These are phyloP conservation scores for Starmera dryadoides DNA, from an alignment of 805 yeast genomes.

Conservation along the genomic window DNA sequence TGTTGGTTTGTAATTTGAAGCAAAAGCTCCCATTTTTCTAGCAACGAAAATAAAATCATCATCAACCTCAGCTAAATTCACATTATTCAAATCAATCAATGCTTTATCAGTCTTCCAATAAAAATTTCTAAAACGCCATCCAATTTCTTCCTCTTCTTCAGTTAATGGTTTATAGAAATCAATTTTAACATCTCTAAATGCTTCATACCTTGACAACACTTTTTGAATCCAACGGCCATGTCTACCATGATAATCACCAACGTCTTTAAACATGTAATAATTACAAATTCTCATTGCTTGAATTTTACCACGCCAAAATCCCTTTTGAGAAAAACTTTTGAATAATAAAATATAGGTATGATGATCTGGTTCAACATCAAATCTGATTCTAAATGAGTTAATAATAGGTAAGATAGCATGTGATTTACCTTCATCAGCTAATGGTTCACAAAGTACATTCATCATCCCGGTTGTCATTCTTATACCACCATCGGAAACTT, in stretches of 20 bases:
- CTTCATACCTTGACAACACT: slow-evolving; percentile 14
- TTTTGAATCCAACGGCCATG: slow-evolving; percentile 19
- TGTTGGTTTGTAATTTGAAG: too few species aligned
- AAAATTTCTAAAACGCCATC: not conserved
- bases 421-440: slow-evolving; percentile 25
- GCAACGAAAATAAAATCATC: not conserved
- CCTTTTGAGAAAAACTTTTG: slow-evolving; percentile 26
- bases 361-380: slow-evolving; percentile 22
- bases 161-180: slow-evolving; percentile 12
- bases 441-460: slow-evolving; percentile 23
- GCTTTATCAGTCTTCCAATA: not conserved
- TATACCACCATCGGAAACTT: slow-evolving; percentile 4
- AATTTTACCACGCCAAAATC: slow-evolving; percentile 20
- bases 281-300: slow-evolving; percentile 18
- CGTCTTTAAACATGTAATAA: slow-evolving; percentile 13
- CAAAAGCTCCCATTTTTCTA: too few species aligned
- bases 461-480: slow-evolving; percentile 14
- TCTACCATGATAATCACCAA: slow-evolving; percentile 13
- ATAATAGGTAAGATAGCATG: slow-evolving; percentile 27
- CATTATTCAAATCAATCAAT: not conserved
- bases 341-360: slow-evolving; percentile 26
- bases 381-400: slow-evolving; percentile 22
- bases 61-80: not conserved
- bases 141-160: slow-evolving; percentile 7
- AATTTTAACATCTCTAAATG: slow-evolving; percentile 10